phyloP scores from a whole-genome alignment of 805 yeast species.

The Candida orba region DNA sequence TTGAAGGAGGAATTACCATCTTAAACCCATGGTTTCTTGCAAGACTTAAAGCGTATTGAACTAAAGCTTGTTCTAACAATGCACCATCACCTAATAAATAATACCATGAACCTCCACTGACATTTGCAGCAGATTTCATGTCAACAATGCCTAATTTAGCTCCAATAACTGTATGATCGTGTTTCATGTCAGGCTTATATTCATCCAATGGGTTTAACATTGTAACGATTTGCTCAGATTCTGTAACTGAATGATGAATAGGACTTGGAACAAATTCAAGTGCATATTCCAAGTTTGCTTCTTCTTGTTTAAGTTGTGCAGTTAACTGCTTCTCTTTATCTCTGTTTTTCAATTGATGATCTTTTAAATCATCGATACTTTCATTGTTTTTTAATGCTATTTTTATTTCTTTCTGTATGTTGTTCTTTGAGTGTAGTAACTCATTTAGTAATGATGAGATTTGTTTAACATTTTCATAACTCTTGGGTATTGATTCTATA shows the following conservation, averaged over 20 bases:
- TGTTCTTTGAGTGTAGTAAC: slow-evolving; percentile 25
- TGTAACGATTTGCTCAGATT: slow-evolving; percentile 37
- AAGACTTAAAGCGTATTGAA: slow-evolving; percentile 63
- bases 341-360: slow-evolving; percentile 9
- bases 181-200: slow-evolving; percentile 19
- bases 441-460: slow-evolving; percentile 20
- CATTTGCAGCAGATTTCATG: slow-evolving; percentile 59
- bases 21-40: slow-evolving; percentile 65
- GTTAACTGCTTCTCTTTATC: slow-evolving; percentile 18
- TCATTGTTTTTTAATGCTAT: slow-evolving; percentile 15
- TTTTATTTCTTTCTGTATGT: slow-evolving; percentile 23
- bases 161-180: slow-evolving; percentile 71
- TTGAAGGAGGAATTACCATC: slow-evolving; percentile 76
- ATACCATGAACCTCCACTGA: slow-evolving; percentile 82
- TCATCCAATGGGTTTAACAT: slow-evolving; percentile 39
- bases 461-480: slow-evolving; percentile 19
- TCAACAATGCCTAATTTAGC: slow-evolving; percentile 61
- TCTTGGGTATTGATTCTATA: slow-evolving; percentile 24
- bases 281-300: slow-evolving; percentile 30
- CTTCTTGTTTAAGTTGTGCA: slow-evolving; percentile 20
- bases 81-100: slow-evolving; percentile 84
- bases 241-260: slow-evolving; percentile 40
- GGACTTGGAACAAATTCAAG: slow-evolving; percentile 59
- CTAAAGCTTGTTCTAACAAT: slow-evolving; percentile 78
- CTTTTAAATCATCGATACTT: slow-evolving; percentile 11